phyloP scores from a whole-genome alignment of 305 asterid species.

The Salvia sclarea region DNA sequence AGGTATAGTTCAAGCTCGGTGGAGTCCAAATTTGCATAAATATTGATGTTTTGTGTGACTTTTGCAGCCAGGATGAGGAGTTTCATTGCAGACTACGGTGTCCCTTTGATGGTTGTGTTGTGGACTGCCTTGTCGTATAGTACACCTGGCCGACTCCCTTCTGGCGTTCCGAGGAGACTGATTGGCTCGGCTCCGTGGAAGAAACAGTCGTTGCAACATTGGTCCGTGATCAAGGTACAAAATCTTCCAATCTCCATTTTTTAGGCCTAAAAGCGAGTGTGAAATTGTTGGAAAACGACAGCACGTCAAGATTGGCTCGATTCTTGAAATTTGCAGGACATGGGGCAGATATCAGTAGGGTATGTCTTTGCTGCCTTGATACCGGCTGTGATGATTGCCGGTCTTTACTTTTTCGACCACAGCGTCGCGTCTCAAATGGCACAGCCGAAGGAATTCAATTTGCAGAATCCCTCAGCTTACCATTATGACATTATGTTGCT shows the following conservation, averaged over 20 bases:
- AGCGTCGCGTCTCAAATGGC: conserved; percentile 88
- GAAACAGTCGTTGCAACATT: conserved; percentile 53
- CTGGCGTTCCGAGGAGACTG: conserved; percentile 77
- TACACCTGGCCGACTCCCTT: conserved; percentile 53
- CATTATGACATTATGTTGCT: conserved; percentile 73
- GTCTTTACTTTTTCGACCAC: conserved; percentile 82
- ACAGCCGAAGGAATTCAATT: conserved; percentile 79
- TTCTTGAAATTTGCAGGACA: conserved; percentile 55
- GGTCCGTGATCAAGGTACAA: conserved; percentile 82
- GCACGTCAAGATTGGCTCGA: not conserved
- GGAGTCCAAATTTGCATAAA: not conserved
- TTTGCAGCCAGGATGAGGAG: conserved; percentile 59
- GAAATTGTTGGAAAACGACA: not conserved
- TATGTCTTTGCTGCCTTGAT: conserved; percentile 63
- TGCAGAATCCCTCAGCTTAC: conserved; percentile 72
- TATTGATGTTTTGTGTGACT: not conserved
- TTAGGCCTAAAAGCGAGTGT: no score
- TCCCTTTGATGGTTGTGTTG: conserved; percentile 63
- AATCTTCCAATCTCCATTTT: no score
- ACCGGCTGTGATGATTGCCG: conserved; percentile 80
- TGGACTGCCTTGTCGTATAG: conserved; percentile 70
- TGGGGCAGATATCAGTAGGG: conserved; percentile 59
- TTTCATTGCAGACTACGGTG: conserved; percentile 81
- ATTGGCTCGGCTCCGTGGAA: conserved; percentile 70
- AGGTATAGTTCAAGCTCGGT: conserved; percentile 35